phyloP scores from a whole-genome alignment of 108 stramenopile genomes.

The Chaetoceros tenuissimus region DNA sequence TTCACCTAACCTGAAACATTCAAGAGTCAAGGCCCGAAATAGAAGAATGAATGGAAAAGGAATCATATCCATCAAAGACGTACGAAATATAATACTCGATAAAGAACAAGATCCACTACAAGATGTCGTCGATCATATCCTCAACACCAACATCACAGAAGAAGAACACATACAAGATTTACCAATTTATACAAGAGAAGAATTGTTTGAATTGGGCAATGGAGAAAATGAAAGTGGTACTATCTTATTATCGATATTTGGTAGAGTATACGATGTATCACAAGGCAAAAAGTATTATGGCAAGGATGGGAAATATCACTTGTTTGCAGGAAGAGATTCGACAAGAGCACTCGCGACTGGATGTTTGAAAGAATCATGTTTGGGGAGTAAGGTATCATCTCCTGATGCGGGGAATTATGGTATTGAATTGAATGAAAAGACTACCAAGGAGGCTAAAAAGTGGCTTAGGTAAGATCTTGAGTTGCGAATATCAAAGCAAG shows the following conservation, averaged over 20 bases:
- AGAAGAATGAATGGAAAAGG: slow-evolving; percentile 24
- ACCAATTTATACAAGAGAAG: slow-evolving; percentile 41
- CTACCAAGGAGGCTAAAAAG: not conserved
- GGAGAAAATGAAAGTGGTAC: slow-evolving; percentile 46
- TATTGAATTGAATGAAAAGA: not conserved
- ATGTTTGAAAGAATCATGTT: slow-evolving; percentile 40
- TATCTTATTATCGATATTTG: slow-evolving; percentile 48
- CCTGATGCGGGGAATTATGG: not conserved
- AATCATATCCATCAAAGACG: slow-evolving; percentile 7
- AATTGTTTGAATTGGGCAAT: slow-evolving; percentile 50
- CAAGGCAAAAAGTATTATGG: slow-evolving; percentile 62
- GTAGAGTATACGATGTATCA: slow-evolving; percentile 72
- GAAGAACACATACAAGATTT: no score
- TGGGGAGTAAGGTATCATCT: not conserved
- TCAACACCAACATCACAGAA: slow-evolving; percentile 12
- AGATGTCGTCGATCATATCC: slow-evolving; percentile 36
- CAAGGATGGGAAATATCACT: slow-evolving; percentile 40
- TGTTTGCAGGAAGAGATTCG: slow-evolving; percentile 70
- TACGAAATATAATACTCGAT: slow-evolving; percentile 13
- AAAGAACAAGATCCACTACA: slow-evolving; percentile 30
- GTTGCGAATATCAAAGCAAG: no score
- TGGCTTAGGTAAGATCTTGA: no score
- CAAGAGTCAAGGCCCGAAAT: slow-evolving; percentile 52
- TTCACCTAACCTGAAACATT: no score
- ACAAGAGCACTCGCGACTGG: slow-evolving; percentile 64